phyloP scores from a whole-genome alignment of 1,284 basidiomycete species.

The Filobasidium uniguttulatum region DNA sequence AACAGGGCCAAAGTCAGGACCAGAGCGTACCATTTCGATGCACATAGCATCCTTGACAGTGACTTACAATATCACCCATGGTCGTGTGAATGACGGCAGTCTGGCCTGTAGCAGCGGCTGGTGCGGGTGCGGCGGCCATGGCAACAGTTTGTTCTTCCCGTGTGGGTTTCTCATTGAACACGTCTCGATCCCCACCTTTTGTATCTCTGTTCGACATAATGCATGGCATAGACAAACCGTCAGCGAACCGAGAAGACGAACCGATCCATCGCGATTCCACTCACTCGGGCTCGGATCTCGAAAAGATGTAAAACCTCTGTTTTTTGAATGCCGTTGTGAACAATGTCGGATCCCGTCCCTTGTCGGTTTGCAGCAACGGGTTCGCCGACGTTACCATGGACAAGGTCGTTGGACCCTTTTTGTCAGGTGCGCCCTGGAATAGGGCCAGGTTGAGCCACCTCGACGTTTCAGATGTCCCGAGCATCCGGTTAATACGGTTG shows the following conservation, averaged over 20 bases:
- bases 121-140: slow-evolving; percentile 47
- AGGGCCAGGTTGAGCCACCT: slow-evolving; percentile 77
- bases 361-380: slow-evolving; percentile 75
- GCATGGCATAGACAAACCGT: too few species aligned
- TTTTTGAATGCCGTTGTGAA: slow-evolving; percentile 89
- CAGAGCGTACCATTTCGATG: neutral
- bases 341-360: slow-evolving; percentile 73
- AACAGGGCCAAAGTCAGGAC: neutral
- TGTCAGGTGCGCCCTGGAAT: slow-evolving; percentile 86
- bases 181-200: slow-evolving; percentile 79
- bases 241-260: neutral
- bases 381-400: slow-evolving; percentile 93
- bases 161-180: slow-evolving; percentile 97
- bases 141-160: slow-evolving; percentile 91
- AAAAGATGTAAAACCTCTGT: slow-evolving; percentile 93
- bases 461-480: slow-evolving; percentile 90
- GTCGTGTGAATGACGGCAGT: slow-evolving; percentile 88
- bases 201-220: slow-evolving; percentile 70
- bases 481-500: slow-evolving; percentile 74
- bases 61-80: slow-evolving; percentile 63
- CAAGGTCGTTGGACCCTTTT: slow-evolving; percentile 71
- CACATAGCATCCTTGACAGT: slow-evolving; percentile 14
- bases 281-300: slow-evolving; percentile 76
- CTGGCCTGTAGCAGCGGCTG: slow-evolving; percentile 50
- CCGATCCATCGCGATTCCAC: too few species aligned